Evolutionary conservation across 2,329 filamentous ascomycete species (phyloP).

Genomic region (Chaetothyriales sp.): DNA sequence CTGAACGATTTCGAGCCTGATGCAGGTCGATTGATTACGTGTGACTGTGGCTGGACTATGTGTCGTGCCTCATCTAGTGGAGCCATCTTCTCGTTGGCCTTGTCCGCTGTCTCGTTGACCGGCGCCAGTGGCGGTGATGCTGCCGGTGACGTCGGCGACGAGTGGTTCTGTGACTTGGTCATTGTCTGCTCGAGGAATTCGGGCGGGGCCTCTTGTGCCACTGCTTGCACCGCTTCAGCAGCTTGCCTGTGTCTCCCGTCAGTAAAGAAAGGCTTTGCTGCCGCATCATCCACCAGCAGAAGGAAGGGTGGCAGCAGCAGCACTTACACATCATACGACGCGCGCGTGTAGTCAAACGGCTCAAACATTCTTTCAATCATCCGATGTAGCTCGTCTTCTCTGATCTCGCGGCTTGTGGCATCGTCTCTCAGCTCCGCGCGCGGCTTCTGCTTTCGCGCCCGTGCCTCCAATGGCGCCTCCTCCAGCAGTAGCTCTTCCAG

Average conservation of each 20-base stretch:
- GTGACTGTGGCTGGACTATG: conserved; percentile 9
- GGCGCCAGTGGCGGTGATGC: conserved; percentile 17
- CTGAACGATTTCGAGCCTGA: conserved; percentile 25
- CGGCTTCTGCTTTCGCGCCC: conserved; percentile 85
- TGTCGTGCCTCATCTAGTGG: conserved; percentile 8
- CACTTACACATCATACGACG: conserved; percentile 60
- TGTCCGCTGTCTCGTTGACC: conserved; percentile 5
- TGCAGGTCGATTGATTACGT: conserved; percentile 4
- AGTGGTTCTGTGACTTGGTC: conserved; percentile 8
- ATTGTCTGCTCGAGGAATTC: conserved; percentile 8
- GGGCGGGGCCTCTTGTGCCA: background rate
- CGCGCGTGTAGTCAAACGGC: conserved; percentile 85
- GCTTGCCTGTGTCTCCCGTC: conserved; percentile 13
- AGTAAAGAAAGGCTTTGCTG: background rate
- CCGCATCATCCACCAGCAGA: background rate
- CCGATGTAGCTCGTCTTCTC: conserved; percentile 82
- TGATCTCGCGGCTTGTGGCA: conserved; percentile 85
- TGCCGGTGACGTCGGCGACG: conserved; percentile 11
- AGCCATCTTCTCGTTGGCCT: conserved; percentile 5
- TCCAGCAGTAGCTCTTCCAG: conserved; percentile 85
- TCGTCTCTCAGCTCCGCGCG: conserved; percentile 84
- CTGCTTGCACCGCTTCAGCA: conserved; percentile 15
- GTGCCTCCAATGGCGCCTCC: conserved; percentile 84
- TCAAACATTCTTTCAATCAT: conserved; percentile 91
- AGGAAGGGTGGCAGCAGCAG: too few relatives aligned